Evolutionary conservation across 345 rosid genomes (phyloP), one percentile per base, ranked within the genome.

Genomic region (Pseudoturritis turrita): DNA sequence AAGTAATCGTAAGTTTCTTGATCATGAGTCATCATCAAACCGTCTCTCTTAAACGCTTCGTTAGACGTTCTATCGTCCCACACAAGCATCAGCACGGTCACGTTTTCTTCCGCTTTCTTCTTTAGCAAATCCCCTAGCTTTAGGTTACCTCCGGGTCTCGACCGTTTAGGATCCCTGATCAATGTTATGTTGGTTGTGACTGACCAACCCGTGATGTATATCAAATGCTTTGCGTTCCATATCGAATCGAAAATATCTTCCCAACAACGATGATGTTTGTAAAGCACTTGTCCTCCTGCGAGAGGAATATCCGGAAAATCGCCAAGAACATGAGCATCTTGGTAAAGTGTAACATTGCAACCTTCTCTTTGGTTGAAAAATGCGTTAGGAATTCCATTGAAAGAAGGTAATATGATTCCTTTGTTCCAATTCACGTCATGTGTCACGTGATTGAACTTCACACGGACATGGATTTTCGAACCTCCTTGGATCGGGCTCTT

Each of bases 171-270:
- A 72, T 91, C 91, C 62, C 98, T 78, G 1, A 89, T 58, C 81
- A 94, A 69, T 28, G 84, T 72, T 17, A 91, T 73, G 15, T 80
- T 31, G 13, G 90, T 62, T 39, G 80, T 74, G 1, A 94, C 85
- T 2, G 97, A 89, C 98, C 98, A 94, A 1, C 98, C 97, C 0
- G 93, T 56, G 14, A 91, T 79, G 65, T 94, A 94, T 68, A 91
- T 83, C 19, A 94, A 81, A 40, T 85, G 82, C 23, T 75, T 68
- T 2, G 97, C 96, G 0, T 84, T 52, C 14, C 39, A 54, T 33
- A 94, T 85, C 2, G 91, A 89, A 8, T 87, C 84, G 21, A 88
- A 94, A 9, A 94, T 77, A 7, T 88, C 93, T 81, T 94, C 92
- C 96, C 97, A 94, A 49, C 97, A 91, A 51, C 83, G 59, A 35